Evolutionary conservation across 2,329 filamentous ascomycete species (phyloP).

Genomic region (Colletotrichum ledebouriae): DNA sequence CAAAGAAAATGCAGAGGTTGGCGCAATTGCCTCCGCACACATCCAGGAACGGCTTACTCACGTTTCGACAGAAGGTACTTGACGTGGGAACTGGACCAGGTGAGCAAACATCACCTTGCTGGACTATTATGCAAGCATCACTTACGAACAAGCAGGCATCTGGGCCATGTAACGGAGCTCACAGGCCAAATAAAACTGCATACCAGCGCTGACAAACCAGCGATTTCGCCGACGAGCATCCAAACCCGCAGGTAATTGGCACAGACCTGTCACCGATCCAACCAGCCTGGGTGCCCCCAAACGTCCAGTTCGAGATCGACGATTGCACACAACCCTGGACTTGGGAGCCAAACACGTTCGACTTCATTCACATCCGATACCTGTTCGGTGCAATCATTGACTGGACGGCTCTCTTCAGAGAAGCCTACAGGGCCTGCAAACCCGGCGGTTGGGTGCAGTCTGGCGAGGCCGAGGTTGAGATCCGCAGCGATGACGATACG

Average conservation of each 20-base stretch:
- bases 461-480: conserved; percentile 50
- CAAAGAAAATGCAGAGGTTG: conserved; percentile 9
- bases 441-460: conserved; percentile 44
- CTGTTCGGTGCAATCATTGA: conserved; percentile 69
- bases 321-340: conserved; percentile 67
- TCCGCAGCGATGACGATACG: conserved; percentile 36
- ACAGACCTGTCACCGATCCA: conserved; percentile 36
- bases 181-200: background rate
- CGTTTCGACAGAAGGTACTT: conserved; percentile 37
- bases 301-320: conserved; percentile 51
- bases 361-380: conserved; percentile 72
- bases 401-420: conserved; percentile 64
- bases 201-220: conserved; percentile 5
- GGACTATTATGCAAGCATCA: background rate
- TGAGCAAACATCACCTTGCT: conserved; percentile 5
- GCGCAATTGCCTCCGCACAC: too few relatives aligned
- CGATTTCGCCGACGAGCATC: conserved; percentile 35
- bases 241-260: conserved; percentile 22
- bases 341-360: conserved; percentile 64
- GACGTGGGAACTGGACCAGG: conserved; percentile 44
- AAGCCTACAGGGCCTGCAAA: conserved; percentile 38
- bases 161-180: conserved; percentile 37
- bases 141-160: conserved; percentile 13
- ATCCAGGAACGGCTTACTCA: background rate
- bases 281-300: conserved; percentile 44